Conservation (phyloP, 306 rosid genomes). For the Astragalus membranaceus region DNA sequence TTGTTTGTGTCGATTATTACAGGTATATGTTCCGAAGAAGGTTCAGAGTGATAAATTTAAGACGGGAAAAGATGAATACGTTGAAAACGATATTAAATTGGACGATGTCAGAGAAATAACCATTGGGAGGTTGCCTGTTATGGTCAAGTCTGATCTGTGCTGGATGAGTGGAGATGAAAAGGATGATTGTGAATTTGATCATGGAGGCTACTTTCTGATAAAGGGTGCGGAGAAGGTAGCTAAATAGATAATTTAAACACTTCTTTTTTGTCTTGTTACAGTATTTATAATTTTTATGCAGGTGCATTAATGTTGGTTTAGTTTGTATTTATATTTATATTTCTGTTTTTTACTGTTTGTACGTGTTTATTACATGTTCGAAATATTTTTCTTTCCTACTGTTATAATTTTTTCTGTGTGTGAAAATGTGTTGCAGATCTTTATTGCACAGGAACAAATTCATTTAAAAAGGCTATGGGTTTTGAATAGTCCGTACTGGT, state of each 20-base stretch:
- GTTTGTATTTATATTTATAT: not conserved
- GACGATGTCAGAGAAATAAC: constrained; percentile 48
- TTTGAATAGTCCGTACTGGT: constrained; percentile 47
- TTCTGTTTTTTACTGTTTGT: not conserved
- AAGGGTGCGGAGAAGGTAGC: constrained; percentile 96
- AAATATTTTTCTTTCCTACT: not conserved
- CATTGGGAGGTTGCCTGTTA: constrained; percentile 80
- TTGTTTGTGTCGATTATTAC: constrained; percentile 21
- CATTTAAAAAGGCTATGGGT: constrained; percentile 73
- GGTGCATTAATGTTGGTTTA: not conserved
- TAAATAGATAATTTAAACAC: not conserved
- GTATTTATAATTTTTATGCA: not conserved
- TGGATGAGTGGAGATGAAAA: constrained; percentile 74
- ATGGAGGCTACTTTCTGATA: constrained; percentile 83
- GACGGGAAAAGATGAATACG: constrained; percentile 58
- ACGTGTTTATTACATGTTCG: not conserved
- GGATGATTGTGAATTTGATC: constrained; percentile 80
- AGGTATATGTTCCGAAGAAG: constrained; percentile 56
- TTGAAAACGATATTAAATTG: constrained; percentile 30
- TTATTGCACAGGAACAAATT: constrained; percentile 89
- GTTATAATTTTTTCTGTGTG: not conserved
- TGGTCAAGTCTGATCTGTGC: constrained; percentile 89
- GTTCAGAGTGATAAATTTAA: constrained; percentile 77
- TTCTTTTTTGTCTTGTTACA: not conserved
- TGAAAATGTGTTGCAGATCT: constrained; percentile 49